These are phyloP conservation scores for Murraya paniculata DNA, from an alignment of 345 rosid species.

Conservation along the genomic window DNA sequence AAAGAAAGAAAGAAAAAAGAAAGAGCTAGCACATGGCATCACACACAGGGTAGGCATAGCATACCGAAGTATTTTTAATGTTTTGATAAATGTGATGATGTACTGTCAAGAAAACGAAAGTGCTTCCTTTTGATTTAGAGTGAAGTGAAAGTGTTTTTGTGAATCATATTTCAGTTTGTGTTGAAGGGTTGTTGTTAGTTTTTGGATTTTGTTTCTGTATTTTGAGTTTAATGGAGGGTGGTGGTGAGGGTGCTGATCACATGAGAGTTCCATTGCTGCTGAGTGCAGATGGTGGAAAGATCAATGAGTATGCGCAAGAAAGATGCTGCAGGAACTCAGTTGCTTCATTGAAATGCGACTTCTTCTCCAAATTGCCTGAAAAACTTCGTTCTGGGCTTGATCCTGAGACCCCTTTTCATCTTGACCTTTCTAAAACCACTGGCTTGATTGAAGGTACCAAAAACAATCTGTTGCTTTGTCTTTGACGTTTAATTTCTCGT, in stretches of 20 bases:
- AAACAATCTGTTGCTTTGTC: not conserved
- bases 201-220: too few relatives aligned
- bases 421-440: slow-evolving; percentile 26
- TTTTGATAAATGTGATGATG: too few relatives aligned
- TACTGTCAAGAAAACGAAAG: too few relatives aligned
- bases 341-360: slow-evolving; percentile 18
- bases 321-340: slow-evolving; percentile 1
- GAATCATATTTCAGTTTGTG: not conserved
- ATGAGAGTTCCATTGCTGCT: slow-evolving; percentile 7
- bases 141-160: not conserved
- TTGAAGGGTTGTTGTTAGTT: not conserved
- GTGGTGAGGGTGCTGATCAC: not conserved
- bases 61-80: not conserved
- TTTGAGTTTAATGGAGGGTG: not conserved
- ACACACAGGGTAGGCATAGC: not conserved
- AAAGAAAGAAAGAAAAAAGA: not conserved
- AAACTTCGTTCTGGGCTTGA: slow-evolving; percentile 32
- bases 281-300: not conserved
- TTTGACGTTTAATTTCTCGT: not conserved
- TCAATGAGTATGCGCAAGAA: not conserved
- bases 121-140: not conserved
- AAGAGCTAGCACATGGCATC: not conserved
- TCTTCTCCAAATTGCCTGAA: slow-evolving; percentile 33
- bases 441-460: slow-evolving; percentile 27
- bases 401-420: slow-evolving; percentile 30